Evolutionary conservation across 1,284 basidiomycete genomes (phyloP), one percentile per base, ranked within the genome.

Genomic region (Cutaneotrichosporon cavernicola): DNA sequence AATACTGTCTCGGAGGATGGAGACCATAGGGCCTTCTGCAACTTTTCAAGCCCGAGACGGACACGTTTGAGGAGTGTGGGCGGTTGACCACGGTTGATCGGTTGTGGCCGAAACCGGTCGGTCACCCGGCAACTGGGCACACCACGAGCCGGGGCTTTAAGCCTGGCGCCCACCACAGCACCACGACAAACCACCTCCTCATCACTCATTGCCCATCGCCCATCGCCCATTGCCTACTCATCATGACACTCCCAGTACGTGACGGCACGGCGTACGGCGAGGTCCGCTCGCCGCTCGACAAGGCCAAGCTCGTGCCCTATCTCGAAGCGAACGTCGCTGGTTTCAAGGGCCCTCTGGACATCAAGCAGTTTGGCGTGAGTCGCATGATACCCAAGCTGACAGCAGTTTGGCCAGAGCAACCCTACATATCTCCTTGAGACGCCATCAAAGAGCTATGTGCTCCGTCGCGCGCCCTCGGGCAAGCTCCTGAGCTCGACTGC

Each of bases 391-490:
- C 26, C 70, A 76, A 51, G 66, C 65, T 65, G 61, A 34, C 50
- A 22, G n/a, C 21, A 59, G 46, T 64, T 62, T 34, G 21, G 31
- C 11, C 34, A 92, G 90, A 95, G 91, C 14, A 98, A 98, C 75
- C 95, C 95, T 0, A 97, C 95, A 0, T 97, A 97, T 78, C 90
- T 69, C 22, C 50, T 70, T 46, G 56, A 50, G 47, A 62, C 65
- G 11, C 69, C 72, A 7, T 65, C 66, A 0, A 61, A 62, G 56
- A 64, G 63, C n/a, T 75, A 74, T 70, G 95, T 98, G 2, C 83
- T 97, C 58, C 89, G 95, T 31, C 94, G 97, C 79, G 96, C 96
- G 76, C 95, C 95, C 18, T 87, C 89, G 0, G 95, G 95, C 0
- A 83, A 87, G 50, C 86, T 97, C 1, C 82, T 98, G 16, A 92